Base-by-base conservation (phyloP, 495 filamentous ascomycete species). In the Aspergillus diversus region DNA sequence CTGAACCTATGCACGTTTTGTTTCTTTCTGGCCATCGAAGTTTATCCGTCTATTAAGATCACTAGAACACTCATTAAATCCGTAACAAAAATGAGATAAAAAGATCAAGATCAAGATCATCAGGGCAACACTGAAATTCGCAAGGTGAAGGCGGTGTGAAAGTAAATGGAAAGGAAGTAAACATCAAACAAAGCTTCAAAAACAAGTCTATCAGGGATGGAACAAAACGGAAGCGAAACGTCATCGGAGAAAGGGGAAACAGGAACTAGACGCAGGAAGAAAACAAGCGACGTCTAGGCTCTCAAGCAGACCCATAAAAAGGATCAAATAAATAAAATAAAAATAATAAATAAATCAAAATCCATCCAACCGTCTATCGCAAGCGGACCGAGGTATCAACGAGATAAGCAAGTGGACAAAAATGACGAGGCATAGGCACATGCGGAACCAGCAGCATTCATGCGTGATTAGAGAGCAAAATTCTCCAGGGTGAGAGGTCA, bases 331-430 rank as follows among this genome's bases (percentile, higher is more conserved):
- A 49, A 35, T 37, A 32, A 33, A 33, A 42, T n/a, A 55, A 57
- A 49, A 61, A 37, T 31, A 27, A 39, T 54, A 60, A 60, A 27
- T 27, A 27, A 27, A 27, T 55, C 16, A 49, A 55, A 50, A 51
- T 9, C 47, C 47, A 57, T 33, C 54, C 65, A 54, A 59, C 69
- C 57, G 55, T 74, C 70, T 73, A 74, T 71, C 60, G 55, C 21
- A 68, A 57, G 46, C 59, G 47, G 52, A 57, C 63, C 56, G 61
- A 69, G 66, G 66, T 66, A 69, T 69, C 63, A 59, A 66, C 31
- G 49, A 59, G 60, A 51, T 59, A 60, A 68, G 47, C 49, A 64
- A 60, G 37, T 56, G 46, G 46, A 33, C 48, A 34, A 48, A 33
- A 52, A 55, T 57, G 49, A 59, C 52, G 50, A 47, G 37, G 50